phyloP scores from a whole-genome alignment of 139 green algal genomes.

The Dunaliella primolecta region DNA sequence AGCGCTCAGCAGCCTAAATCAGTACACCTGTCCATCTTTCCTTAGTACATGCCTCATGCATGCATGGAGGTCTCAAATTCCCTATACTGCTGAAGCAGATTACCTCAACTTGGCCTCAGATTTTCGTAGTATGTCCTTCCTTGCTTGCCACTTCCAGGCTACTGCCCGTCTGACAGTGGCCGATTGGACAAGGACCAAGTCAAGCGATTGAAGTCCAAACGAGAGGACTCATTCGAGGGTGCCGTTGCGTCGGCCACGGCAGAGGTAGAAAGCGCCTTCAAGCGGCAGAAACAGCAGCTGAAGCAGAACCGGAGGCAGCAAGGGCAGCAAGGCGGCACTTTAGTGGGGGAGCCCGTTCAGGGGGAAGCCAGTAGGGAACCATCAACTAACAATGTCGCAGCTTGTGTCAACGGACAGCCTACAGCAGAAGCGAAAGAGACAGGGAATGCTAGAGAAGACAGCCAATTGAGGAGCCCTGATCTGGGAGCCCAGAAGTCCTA shows the following conservation, averaged over 20 bases:
- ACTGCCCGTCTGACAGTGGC: neutral
- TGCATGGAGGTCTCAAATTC: neutral
- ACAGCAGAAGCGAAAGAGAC: slow-evolving; percentile 33
- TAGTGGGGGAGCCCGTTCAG: neutral
- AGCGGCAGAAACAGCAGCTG: neutral
- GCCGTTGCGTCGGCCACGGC: neutral
- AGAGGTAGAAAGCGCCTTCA: neutral
- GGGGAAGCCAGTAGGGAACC: neutral
- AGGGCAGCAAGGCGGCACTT: neutral
- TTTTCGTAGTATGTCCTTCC: neutral
- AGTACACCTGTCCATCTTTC: neutral
- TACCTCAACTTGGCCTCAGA: neutral
- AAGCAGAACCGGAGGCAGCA: neutral
- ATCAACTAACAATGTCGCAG: neutral
- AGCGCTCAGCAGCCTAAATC: neutral
- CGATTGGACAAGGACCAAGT: neutral
- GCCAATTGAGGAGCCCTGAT: slow-evolving; percentile 20
- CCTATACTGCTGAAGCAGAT: neutral
- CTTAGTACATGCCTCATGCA: no score
- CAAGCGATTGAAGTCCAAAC: neutral
- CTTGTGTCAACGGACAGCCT: neutral
- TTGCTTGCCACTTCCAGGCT: neutral
- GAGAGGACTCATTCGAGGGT: neutral
- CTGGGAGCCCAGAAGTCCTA: neutral
- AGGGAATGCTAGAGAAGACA: slow-evolving; percentile 42